These are phyloP conservation scores for Paraconiothyrium sp. DNA, from an alignment of 2,329 filamentous ascomycete species.

Conservation along the genomic window DNA sequence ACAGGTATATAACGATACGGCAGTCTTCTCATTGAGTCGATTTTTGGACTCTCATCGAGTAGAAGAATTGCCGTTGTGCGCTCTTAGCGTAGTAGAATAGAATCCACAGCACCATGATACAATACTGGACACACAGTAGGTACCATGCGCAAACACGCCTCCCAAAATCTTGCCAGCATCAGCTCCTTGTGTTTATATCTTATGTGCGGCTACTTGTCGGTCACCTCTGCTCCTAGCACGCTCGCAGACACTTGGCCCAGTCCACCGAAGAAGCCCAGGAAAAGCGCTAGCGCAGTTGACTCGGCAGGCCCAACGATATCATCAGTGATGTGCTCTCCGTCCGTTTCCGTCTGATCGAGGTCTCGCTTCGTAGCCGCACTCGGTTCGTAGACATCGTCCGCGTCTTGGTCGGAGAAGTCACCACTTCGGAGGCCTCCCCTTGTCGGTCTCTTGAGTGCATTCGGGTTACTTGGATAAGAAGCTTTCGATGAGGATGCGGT, in stretches of 20 bases:
- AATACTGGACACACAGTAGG: not conserved
- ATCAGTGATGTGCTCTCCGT: conserved; percentile 36
- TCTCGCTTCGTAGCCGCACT: conserved; percentile 29
- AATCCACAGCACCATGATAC: too few relatives aligned
- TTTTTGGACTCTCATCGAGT: not conserved
- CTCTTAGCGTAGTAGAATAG: too few relatives aligned
- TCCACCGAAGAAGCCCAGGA: conserved; percentile 45
- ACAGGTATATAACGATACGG: not conserved
- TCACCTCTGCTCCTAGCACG: conserved; percentile 49
- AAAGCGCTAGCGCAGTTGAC: conserved; percentile 47
- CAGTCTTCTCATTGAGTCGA: not conserved
- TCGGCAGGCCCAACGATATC: conserved; percentile 46
- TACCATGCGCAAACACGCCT: conserved; percentile 5
- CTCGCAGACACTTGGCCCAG: conserved; percentile 45
- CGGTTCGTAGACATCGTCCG: conserved; percentile 41
- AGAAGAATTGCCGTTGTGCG: too few relatives aligned
- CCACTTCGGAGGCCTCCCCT: conserved; percentile 28
- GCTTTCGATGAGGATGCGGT: conserved; percentile 20
- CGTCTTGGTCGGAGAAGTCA: conserved; percentile 29
- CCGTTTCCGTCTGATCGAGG: conserved; percentile 39
- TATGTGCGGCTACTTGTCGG: conserved; percentile 23
- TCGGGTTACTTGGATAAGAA: conserved; percentile 15
- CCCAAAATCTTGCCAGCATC: not conserved
- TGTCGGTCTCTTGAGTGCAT: conserved; percentile 31
- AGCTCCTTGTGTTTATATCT: not conserved